Percentiles rank a stretch among this genome's conserved stretches.
Conservation (phyloP, 2,329 filamentous ascomycete genomes). For the Talaromyces atroroseus region DNA sequence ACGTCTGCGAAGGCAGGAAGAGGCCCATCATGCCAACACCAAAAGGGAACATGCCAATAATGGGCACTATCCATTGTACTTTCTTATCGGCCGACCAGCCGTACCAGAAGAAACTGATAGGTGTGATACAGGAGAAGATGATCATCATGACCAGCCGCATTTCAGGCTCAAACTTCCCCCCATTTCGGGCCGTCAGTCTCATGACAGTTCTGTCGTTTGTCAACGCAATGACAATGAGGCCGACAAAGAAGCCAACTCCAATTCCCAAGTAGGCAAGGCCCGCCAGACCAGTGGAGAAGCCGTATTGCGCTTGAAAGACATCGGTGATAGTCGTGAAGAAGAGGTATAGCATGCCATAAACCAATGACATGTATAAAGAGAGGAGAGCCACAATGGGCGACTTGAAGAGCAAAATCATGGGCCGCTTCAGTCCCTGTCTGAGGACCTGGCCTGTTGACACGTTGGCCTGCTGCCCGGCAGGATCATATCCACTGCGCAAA, state of each 20-base stretch:
- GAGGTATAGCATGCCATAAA: slow-evolving; percentile 44
- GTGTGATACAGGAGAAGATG: not conserved
- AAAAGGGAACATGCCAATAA: slow-evolving; percentile 50
- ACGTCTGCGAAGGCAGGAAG: slow-evolving; percentile 51
- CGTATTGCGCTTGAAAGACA: slow-evolving; percentile 49
- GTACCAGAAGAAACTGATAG: slow-evolving; percentile 46
- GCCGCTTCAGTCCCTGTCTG: slow-evolving; percentile 45
- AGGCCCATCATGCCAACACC: slow-evolving; percentile 44
- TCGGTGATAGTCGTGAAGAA: slow-evolving; percentile 49
- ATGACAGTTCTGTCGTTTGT: slow-evolving; percentile 14
- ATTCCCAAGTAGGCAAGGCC: slow-evolving; percentile 48
- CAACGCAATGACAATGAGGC: slow-evolving; percentile 12
- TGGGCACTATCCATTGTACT: slow-evolving; percentile 52
- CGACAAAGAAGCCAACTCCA: slow-evolving; percentile 36
- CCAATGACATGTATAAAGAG: slow-evolving; percentile 42
- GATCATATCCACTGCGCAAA: slow-evolving; percentile 11
- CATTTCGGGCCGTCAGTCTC: slow-evolving; percentile 3
- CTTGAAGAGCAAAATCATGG: slow-evolving; percentile 54
- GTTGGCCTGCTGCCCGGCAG: slow-evolving; percentile 46
- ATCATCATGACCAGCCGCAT: slow-evolving; percentile 13
- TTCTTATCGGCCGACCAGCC: slow-evolving; percentile 48
- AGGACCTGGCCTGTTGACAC: slow-evolving; percentile 41
- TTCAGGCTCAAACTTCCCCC: slow-evolving; percentile 13
- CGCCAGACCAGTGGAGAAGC: slow-evolving; percentile 41
- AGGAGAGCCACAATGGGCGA: slow-evolving; percentile 51